Percentiles rank a stretch among this genome's conserved stretches.
phyloP scores from a whole-genome alignment of 768 basidiomycete genomes.

The Podaxis rugospora region DNA sequence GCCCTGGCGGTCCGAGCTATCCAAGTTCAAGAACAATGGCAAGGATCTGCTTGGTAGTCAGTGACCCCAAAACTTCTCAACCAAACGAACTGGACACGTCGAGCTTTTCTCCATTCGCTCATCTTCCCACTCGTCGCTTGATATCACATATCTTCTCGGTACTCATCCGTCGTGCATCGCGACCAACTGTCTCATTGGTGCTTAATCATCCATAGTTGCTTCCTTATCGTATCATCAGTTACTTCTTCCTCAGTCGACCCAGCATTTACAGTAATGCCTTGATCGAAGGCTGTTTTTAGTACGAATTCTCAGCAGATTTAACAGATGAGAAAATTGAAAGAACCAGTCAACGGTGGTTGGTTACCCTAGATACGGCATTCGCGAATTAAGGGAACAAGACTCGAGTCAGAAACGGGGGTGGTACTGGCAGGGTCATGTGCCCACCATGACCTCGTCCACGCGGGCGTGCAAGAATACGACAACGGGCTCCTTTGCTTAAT shows the following conservation, averaged over 20 bases:
- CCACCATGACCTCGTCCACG: background rate
- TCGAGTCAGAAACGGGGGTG: background rate
- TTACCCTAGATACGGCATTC: background rate
- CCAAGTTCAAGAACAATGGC: slow-evolving; percentile 71
- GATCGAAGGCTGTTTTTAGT: background rate
- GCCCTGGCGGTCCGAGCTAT: slow-evolving; percentile 79
- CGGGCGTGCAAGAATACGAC: background rate
- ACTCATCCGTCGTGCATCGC: background rate
- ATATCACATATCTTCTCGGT: background rate
- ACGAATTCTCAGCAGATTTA: background rate
- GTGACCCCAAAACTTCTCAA: background rate
- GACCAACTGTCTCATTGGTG: background rate
- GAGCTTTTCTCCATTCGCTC: background rate
- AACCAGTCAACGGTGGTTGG: background rate
- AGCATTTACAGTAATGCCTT: background rate
- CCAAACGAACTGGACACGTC: background rate
- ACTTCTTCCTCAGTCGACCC: background rate
- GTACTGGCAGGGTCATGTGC: background rate
- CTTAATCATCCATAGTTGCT: background rate
- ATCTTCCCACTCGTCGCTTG: background rate
- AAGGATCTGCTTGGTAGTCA: slow-evolving; percentile 42
- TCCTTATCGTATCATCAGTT: background rate
- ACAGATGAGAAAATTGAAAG: background rate
- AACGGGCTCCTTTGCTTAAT: background rate
- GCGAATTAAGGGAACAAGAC: background rate